Evolutionary conservation across 305 asterid species (phyloP).

Genomic region (Fraxinus baroniana): DNA sequence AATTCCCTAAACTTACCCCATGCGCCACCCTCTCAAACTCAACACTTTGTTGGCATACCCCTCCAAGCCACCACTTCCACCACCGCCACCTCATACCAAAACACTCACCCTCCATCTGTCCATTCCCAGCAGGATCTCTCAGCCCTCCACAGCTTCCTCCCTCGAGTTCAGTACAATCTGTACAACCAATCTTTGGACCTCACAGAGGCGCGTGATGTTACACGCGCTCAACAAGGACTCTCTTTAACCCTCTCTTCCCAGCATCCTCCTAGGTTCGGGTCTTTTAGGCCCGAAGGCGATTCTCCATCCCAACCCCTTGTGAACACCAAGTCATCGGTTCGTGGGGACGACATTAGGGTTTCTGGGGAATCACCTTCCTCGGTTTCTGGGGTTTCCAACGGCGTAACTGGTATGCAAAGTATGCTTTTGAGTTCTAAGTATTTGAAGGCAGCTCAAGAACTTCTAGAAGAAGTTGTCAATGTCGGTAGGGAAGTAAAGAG

Average conservation of each 20-base stretch:
- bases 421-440: slow-evolving; percentile 64
- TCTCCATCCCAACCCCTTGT: slow-evolving; percentile 34
- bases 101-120: slow-evolving; percentile 13
- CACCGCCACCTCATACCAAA: slow-evolving; percentile 30
- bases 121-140: slow-evolving; percentile 46
- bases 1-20: slow-evolving; percentile 23
- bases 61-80: slow-evolving; percentile 38
- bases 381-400: slow-evolving; percentile 64
- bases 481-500: slow-evolving; percentile 59
- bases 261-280: slow-evolving; percentile 47
- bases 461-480: slow-evolving; percentile 82
- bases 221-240: slow-evolving; percentile 76
- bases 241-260: slow-evolving; percentile 77
- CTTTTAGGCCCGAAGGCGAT: slow-evolving; percentile 50
- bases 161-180: slow-evolving; percentile 58
- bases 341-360: slow-evolving; percentile 44
- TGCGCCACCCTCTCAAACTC: slow-evolving; percentile 65
- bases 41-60: slow-evolving; percentile 72
- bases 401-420: slow-evolving; percentile 56
- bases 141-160: slow-evolving; percentile 65
- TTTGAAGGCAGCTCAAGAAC: slow-evolving; percentile 77
- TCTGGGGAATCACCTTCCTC: slow-evolving; percentile 63
- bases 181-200: slow-evolving; percentile 50
- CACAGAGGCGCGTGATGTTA: slow-evolving; percentile 60
- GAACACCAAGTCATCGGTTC: slow-evolving; percentile 35